A percentile compares a stretch with the other conserved stretches of the same genome.
phyloP scores from a whole-genome alignment of 192 early-diverging fungal genomes.

The Coemansia sp. region DNA sequence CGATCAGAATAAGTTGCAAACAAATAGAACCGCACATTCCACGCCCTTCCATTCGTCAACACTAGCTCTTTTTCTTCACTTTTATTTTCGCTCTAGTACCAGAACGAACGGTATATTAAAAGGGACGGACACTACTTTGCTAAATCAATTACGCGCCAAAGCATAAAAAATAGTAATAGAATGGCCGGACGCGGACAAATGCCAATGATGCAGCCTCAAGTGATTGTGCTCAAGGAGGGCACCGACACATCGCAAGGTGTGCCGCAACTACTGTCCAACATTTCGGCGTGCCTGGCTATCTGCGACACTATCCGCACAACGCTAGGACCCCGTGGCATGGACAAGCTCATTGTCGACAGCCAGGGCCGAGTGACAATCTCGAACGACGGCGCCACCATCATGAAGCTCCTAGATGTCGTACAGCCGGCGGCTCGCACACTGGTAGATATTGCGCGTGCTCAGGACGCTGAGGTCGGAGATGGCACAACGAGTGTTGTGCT shows the following conservation, averaged over 20 bases:
- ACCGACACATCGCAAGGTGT: constrained; percentile 98
- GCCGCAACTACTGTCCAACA: constrained; percentile 97
- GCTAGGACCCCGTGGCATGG: constrained; percentile 98
- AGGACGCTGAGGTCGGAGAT: constrained; percentile 99
- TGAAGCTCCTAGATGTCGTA: constrained; percentile 96
- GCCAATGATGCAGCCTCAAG: constrained; percentile 89
- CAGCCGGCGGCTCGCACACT: constrained; percentile 98
- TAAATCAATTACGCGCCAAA: not conserved
- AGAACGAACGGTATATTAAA: not conserved
- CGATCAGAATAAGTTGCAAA: too few species aligned
- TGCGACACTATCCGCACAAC: constrained; percentile 97
- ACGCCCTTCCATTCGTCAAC: not conserved
- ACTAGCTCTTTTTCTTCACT: not conserved
- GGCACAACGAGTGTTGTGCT: constrained; percentile 98
- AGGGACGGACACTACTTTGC: not conserved
- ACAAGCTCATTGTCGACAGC: constrained; percentile 96
- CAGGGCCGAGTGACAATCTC: constrained; percentile 95
- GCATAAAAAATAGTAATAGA: constrained; percentile 9
- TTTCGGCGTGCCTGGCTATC: constrained; percentile 92
- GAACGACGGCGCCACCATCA: constrained; percentile 99
- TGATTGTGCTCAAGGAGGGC: constrained; percentile 98
- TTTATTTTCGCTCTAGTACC: not conserved
- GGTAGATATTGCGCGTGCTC: constrained; percentile 96
- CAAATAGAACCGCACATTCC: not conserved
- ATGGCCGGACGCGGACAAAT: constrained; percentile 50